These are phyloP conservation scores for Arthrocladium fulminans DNA, from an alignment of 2,329 filamentous ascomycete genomes.

Conservation along the genomic window DNA sequence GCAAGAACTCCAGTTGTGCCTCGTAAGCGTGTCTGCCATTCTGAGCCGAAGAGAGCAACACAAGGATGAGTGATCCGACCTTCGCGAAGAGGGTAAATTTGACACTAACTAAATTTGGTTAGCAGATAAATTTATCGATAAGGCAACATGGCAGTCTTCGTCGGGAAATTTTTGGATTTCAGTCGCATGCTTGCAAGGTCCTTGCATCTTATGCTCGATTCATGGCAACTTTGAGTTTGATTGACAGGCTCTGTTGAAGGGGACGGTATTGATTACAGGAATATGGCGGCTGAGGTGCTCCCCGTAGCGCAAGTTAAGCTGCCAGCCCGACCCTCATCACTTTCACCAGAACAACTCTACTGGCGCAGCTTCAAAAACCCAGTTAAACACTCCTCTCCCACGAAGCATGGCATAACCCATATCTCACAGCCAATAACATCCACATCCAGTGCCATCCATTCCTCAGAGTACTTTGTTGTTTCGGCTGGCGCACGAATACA, in stretches of 20 bases:
- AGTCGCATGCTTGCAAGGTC: not conserved
- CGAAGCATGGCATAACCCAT: slow-evolving; percentile 80
- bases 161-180: not conserved
- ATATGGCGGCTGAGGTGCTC: slow-evolving; percentile 81
- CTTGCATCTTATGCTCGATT: too few relatives aligned
- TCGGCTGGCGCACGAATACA: slow-evolving; percentile 92
- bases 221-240: too few relatives aligned
- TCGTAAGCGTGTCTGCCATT: too few relatives aligned
- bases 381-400: slow-evolving; percentile 80
- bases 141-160: too few relatives aligned
- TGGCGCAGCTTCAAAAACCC: slow-evolving; percentile 94
- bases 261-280: not conserved
- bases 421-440: slow-evolving; percentile 62
- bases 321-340: slow-evolving; percentile 67
- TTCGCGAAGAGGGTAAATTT: too few relatives aligned
- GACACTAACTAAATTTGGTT: not conserved
- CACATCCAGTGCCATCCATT: slow-evolving; percentile 49
- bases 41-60: too few relatives aligned
- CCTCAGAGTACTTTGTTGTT: slow-evolving; percentile 64
- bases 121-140: not conserved
- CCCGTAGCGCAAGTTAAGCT: slow-evolving; percentile 74
- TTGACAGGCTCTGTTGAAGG: too few relatives aligned
- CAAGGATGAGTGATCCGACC: too few relatives aligned
- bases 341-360: slow-evolving; percentile 89
- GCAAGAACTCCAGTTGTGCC: too few relatives aligned